A percentile compares a stretch with the other conserved stretches of the same genome.
Evolutionary conservation across 805 yeast species (phyloP).

Genomic region (Sugiyamaella marilandica): DNA sequence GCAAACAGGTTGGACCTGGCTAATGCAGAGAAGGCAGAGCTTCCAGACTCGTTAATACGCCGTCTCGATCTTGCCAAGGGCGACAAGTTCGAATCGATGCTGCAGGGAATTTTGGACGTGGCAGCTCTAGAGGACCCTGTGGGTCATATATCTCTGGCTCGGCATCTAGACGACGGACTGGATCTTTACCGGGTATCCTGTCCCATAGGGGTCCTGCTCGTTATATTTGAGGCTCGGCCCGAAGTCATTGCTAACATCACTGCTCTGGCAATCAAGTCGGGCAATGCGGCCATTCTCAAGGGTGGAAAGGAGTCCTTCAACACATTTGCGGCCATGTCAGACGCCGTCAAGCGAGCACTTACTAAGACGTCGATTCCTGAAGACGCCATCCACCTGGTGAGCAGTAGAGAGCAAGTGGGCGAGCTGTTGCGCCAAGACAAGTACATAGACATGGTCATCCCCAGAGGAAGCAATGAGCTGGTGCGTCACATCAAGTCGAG

Average conservation of each 20-base stretch:
- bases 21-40: constrained; percentile 54
- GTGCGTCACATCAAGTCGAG: constrained; percentile 79
- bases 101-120: constrained; percentile 90
- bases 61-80: constrained; percentile 76
- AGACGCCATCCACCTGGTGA: constrained; percentile 78
- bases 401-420: constrained; percentile 85
- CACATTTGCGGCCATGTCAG: constrained; percentile 79
- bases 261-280: constrained; percentile 91
- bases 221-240: constrained; percentile 94
- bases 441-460: constrained; percentile 91
- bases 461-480: constrained; percentile 93
- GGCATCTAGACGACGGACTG: constrained; percentile 84
- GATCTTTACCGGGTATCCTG: constrained; percentile 78
- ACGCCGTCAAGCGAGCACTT: constrained; percentile 58
- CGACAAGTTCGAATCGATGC: constrained; percentile 89
- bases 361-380: constrained; percentile 67
- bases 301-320: constrained; percentile 93
- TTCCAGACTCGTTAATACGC: constrained; percentile 70
- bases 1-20: constrained; percentile 77
- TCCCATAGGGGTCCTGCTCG: constrained; percentile 89
- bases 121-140: constrained; percentile 87
- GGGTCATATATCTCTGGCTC: constrained; percentile 80
- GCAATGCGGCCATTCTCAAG: constrained; percentile 92
- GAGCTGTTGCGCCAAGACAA: constrained; percentile 79
- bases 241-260: constrained; percentile 98